These are phyloP conservation scores for Leccinum aurantiacum DNA, from an alignment of 768 basidiomycete species.

Conservation along the genomic window DNA sequence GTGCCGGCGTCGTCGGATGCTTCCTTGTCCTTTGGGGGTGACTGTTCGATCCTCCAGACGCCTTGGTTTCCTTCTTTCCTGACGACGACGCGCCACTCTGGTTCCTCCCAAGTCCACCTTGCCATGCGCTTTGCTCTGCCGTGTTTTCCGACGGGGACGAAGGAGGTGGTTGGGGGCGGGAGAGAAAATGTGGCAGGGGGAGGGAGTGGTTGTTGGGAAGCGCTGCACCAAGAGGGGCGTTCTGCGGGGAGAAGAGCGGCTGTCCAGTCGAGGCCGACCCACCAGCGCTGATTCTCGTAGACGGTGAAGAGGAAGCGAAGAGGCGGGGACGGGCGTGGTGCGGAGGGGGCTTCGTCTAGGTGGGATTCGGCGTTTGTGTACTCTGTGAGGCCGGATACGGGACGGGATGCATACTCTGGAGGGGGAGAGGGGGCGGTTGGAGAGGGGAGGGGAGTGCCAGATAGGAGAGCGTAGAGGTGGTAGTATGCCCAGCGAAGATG, in stretches of 20 bases:
- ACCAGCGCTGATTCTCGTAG: constrained; percentile 96
- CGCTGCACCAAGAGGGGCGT: constrained; percentile 83
- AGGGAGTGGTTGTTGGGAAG: constrained; percentile 55
- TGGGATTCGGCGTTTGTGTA: constrained; percentile 18
- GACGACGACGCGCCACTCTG: constrained; percentile 83
- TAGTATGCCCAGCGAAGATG: constrained; percentile 67
- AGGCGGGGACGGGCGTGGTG: constrained; percentile 26
- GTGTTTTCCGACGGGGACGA: constrained; percentile 49
- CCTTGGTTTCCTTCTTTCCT: constrained; percentile 51
- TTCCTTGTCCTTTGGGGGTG: constrained; percentile 48
- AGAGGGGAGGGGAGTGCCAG: constrained; percentile 52
- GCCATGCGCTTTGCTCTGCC: constrained; percentile 68
- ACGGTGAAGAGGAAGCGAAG: constrained; percentile 85
- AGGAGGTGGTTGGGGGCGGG: constrained; percentile 60
- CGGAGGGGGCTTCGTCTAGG: constrained; percentile 10
- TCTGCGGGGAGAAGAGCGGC: constrained; percentile 87
- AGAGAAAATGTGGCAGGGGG: constrained; percentile 70
- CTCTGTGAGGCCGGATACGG: constrained; percentile 20
- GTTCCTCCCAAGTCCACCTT: constrained; percentile 87
- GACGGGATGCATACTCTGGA: constrained; percentile 31
- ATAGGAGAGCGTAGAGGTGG: constrained; percentile 48
- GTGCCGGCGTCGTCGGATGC: constrained; percentile 44
- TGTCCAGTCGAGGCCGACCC: constrained; percentile 97
- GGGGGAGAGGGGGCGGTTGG: constrained; percentile 34
- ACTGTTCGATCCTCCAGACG: constrained; percentile 56